Evolutionary conservation across 1,284 basidiomycete genomes (phyloP), one percentile per base, ranked within the genome.

Genomic region (Leccinum fallax): DNA sequence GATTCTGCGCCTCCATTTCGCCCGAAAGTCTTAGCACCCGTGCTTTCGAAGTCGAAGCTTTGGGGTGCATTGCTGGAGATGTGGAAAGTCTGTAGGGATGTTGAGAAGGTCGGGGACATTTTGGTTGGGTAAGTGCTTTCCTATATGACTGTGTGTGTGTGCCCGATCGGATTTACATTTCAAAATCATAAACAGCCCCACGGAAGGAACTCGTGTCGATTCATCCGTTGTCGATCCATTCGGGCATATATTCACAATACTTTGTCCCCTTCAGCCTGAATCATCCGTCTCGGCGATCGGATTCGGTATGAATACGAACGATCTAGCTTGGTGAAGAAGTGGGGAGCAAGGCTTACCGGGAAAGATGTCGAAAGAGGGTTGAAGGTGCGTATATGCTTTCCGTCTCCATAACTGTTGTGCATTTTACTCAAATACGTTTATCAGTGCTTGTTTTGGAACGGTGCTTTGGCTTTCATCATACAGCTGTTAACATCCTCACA

Each of bases 331-430:
- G 84, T 88, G 4, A 85, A 88, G 62, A 81, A 84, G 57, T 95
- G 93, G 85, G 90, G 85, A 0, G 74, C 93, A 5, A 97, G 95
- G 95, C 76, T 98, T 24, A 82, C 88, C 1, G 83, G 83, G 66
- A 83, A 83, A 28, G 86, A 93, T 72, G 78, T 85, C 0, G 86
- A 89, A 19, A 84, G 84, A 43, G 93, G 89, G 1, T 72, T 97
- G 38, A 86, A 87, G 78, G 93, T 93, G 66, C 57, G 77, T 70
- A 62, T 54, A 53, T 53, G 7, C 9, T 43, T 51, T 43, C 26
- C 9, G 9, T 40, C 36, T 21, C 32, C 11, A 16, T n/a, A 11
- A 19, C 15, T 53, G 3, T 53, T 9, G 32, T 49, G 49, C n/a
- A 24, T 57, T 63, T 53, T 40, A 24, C 19, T 52, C 16, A 38